These are phyloP conservation scores for Neoarthrinium moseri DNA, from an alignment of 2,329 filamentous ascomycete species.

Conservation along the genomic window DNA sequence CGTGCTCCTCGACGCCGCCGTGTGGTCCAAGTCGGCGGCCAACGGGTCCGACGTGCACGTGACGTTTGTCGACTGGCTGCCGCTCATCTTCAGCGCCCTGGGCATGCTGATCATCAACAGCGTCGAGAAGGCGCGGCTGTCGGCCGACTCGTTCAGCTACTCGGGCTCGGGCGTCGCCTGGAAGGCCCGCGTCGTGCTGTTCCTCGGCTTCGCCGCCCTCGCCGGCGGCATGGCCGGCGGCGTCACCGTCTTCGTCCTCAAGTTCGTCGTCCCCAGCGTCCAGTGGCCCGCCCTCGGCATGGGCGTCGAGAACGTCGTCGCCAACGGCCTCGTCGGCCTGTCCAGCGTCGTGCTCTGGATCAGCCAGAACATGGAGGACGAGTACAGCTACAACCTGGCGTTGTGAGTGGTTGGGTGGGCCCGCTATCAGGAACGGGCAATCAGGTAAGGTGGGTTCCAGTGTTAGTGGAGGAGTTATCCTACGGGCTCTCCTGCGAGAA, in stretches of 20 bases:
- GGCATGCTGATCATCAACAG: conserved; percentile 73
- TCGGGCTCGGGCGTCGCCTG: conserved; percentile 63
- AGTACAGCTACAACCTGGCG: conserved; percentile 67
- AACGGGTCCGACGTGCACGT: conserved; percentile 64
- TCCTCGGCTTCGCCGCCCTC: conserved; percentile 63
- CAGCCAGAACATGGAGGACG: conserved; percentile 72
- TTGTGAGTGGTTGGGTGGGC: conserved; percentile 38
- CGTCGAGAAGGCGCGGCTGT: conserved; percentile 65
- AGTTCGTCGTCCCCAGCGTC: conserved; percentile 58
- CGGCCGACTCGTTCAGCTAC: conserved; percentile 62
- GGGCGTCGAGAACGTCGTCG: conserved; percentile 66
- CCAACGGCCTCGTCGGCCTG: conserved; percentile 61
- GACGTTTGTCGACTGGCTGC: conserved; percentile 69
- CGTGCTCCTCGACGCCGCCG: conserved; percentile 65
- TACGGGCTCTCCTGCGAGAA: too few relatives aligned
- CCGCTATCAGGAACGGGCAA: neutral
- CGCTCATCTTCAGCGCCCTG: conserved; percentile 63
- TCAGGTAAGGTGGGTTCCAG: neutral
- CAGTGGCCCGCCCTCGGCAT: conserved; percentile 61
- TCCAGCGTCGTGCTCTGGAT: conserved; percentile 67
- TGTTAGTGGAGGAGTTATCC: neutral
- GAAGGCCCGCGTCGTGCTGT: conserved; percentile 68
- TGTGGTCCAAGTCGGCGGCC: conserved; percentile 61
- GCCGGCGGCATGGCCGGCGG: conserved; percentile 69
- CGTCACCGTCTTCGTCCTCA: conserved; percentile 67